phyloP scores from a whole-genome alignment of 2,329 filamentous ascomycete species.

The Fusarium annulatum region DNA sequence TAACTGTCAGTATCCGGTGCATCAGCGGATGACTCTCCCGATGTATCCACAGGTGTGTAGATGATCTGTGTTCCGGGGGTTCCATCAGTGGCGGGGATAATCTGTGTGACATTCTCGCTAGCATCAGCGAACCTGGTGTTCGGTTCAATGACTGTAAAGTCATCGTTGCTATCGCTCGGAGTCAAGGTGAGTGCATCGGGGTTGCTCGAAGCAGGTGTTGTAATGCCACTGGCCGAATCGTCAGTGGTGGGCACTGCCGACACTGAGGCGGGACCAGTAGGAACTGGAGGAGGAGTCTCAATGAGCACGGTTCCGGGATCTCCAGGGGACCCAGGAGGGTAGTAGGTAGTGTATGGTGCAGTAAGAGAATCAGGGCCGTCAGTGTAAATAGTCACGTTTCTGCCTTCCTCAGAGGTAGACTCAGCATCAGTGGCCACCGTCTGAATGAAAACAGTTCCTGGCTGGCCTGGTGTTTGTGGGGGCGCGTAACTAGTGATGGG shows the following conservation, averaged over 20 bases:
- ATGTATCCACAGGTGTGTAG: slow-evolving; percentile 23
- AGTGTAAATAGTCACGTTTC: slow-evolving; percentile 20
- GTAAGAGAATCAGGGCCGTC: slow-evolving; percentile 14
- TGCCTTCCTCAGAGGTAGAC: background rate
- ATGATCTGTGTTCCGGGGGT: slow-evolving; percentile 26
- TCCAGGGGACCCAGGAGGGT: slow-evolving; percentile 16
- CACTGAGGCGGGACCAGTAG: slow-evolving; percentile 5
- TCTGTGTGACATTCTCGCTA: slow-evolving; percentile 29
- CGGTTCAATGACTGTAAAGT: slow-evolving; percentile 27
- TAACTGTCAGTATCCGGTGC: slow-evolving; percentile 4
- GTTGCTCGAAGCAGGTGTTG: slow-evolving; percentile 8
- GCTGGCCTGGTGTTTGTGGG: slow-evolving; percentile 16
- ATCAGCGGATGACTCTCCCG: background rate
- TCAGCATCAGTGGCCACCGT: slow-evolving; percentile 12
- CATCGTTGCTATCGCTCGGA: slow-evolving; percentile 22
- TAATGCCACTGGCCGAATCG: background rate
- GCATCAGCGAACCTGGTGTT: slow-evolving; percentile 28
- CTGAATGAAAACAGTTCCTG: slow-evolving; percentile 26
- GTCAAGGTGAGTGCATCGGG: slow-evolving; percentile 22
- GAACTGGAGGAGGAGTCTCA: slow-evolving; percentile 12
- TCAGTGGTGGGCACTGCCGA: slow-evolving; percentile 7
- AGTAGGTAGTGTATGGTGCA: slow-evolving; percentile 17
- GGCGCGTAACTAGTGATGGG: slow-evolving; percentile 21
- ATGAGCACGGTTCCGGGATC: slow-evolving; percentile 31
- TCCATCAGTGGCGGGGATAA: slow-evolving; percentile 21